Conservation (phyloP, 805 yeast species). For the Metschnikowia matae region DNA sequence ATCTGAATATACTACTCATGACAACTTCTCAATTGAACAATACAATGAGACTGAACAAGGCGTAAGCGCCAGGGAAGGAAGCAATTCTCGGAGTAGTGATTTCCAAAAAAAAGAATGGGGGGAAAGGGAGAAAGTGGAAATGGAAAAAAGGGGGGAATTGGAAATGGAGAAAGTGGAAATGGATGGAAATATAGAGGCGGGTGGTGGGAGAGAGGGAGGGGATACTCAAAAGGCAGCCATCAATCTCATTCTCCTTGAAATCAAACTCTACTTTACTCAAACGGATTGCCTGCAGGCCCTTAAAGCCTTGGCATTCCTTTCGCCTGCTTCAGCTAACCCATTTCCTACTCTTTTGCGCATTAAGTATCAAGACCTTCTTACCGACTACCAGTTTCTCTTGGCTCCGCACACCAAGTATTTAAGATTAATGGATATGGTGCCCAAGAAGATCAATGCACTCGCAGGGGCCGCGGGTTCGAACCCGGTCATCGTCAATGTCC, state of each 20-base stretch:
- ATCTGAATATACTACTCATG: not conserved
- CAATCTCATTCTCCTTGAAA: conserved; percentile 5
- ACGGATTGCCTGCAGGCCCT: not conserved
- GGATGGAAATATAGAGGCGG: no score
- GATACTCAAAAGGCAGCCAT: not conserved
- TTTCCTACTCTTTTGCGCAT: conserved; percentile 17
- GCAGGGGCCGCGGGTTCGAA: not conserved
- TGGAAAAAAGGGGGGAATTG: no score
- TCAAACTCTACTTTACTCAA: conserved; percentile 6
- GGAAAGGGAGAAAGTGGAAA: no score
- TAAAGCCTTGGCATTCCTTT: conserved; percentile 10
- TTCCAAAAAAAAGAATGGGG: no score
- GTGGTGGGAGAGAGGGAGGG: not conserved
- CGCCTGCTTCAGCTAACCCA: conserved; percentile 8
- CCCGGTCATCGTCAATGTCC: conserved; percentile 12
- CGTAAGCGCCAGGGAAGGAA: no score
- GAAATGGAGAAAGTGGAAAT: no score
- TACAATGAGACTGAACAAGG: no score
- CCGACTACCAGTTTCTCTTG: conserved; percentile 29
- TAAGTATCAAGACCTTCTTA: conserved; percentile 29
- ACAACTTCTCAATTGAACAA: not conserved
- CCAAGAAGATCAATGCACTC: conserved; percentile 25
- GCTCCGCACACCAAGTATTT: conserved; percentile 10
- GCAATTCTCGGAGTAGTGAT: no score
- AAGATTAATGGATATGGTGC: conserved; percentile 26